Base-by-base conservation (phyloP, 2,329 filamentous ascomycete genomes). In the Curvularia sp. region DNA sequence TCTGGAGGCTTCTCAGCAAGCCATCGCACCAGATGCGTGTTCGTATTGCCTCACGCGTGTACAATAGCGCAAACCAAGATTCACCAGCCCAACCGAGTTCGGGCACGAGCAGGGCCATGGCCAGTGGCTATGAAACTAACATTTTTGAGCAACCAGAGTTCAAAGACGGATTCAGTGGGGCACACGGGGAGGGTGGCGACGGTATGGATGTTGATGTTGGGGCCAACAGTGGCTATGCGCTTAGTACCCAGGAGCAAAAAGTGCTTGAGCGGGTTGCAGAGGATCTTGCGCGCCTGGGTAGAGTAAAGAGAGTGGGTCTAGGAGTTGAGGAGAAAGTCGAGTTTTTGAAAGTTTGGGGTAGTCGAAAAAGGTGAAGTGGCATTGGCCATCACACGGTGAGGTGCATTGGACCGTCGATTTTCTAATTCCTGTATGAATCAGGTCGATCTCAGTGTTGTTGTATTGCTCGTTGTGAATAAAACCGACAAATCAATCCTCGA, bases 11-110 rank as follows among this genome's bases (percentile, higher is more conserved):
- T 8, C 86, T 97, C 33, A 91, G 90, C 43, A 87, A 89, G 48
- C 91, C 93, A 0, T 96, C 91, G 1, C 95, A 97, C 65, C 93
- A 88, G 69, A 94, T 99, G 68, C 88, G 93, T 24, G 94, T 98
- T 12, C 87, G 95, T 49, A 93, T 99, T 55, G 95, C 93, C 0
- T 91, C 94, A 71, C 86, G 85, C 0, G 85, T 93, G 4, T 76
- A 77, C 72, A 77, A 79, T 62, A 74, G 70, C 47, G 43, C 72
- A 2, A 59, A 47, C 5, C 60, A 67, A 26, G 68, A 70, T 53
- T 61, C 63, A 38, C 65, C 68, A 2, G 56, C 47, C 0, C 61
- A 41, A 41, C 18, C 43, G 20, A 53, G 55, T 9, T 54, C 50
- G 2, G n/a, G 2, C 4, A 35, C 42, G 24, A 55, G 65, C 5